Conservation (phyloP, 345 rosid genomes). For the Moringa oleifera region DNA sequence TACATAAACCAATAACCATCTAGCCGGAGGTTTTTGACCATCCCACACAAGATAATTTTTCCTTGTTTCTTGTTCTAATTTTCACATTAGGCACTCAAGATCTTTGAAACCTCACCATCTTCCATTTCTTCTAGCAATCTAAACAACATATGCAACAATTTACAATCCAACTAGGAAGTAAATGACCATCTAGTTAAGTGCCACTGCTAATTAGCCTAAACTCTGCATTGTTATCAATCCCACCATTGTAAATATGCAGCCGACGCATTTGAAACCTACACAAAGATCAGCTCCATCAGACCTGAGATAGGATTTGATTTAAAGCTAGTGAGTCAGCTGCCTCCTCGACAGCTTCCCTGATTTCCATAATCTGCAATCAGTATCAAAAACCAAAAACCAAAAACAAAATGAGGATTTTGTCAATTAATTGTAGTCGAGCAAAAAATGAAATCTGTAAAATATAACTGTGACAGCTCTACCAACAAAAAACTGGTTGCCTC, state of each 20-base stretch:
- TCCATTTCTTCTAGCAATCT: not conserved
- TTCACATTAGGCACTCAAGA: not conserved
- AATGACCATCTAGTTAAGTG: not conserved
- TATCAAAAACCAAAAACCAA: no score
- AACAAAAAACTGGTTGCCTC: not conserved
- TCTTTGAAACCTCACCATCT: not conserved
- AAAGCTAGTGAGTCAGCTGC: constrained; percentile 54
- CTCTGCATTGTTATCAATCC: no score
- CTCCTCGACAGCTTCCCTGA: constrained; percentile 87
- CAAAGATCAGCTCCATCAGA: constrained; percentile 21
- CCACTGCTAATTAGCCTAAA: not conserved
- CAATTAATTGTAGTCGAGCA: not conserved
- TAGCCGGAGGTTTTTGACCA: no score
- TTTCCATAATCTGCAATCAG: constrained; percentile 70
- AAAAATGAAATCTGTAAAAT: not conserved
- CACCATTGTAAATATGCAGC: no score
- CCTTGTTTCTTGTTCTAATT: no score
- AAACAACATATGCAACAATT: not conserved
- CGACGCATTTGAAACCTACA: constrained; percentile 7
- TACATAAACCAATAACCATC: no score
- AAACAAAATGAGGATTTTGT: not conserved
- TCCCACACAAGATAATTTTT: no score
- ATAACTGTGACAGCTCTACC: not conserved
- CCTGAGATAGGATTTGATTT: constrained; percentile 55
- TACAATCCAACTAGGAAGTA: not conserved